phyloP scores from a whole-genome alignment of 495 filamentous ascomycete species.

The Lasiosphaeris hirsuta region DNA sequence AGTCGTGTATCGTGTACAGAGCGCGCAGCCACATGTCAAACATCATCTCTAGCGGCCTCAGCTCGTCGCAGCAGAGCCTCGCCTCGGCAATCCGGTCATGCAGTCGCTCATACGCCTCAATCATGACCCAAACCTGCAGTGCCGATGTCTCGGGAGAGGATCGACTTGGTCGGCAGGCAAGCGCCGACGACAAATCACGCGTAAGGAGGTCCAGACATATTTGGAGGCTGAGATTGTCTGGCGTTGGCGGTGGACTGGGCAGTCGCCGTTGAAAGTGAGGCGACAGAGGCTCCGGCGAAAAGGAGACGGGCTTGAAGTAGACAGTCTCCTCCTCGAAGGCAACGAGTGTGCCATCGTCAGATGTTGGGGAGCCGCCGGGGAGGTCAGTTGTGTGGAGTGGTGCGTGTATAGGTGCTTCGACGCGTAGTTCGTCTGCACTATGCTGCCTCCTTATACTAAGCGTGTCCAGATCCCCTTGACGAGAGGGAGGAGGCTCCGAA shows the following conservation, averaged over 20 bases:
- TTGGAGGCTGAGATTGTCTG: slow-evolving; percentile 35
- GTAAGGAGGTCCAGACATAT: slow-evolving; percentile 42
- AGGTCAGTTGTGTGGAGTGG: slow-evolving; percentile 1
- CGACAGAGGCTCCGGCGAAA: slow-evolving; percentile 28
- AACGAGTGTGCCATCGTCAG: slow-evolving; percentile 45
- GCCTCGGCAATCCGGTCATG: slow-evolving; percentile 33
- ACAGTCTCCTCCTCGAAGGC: slow-evolving; percentile 40
- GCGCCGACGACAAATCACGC: slow-evolving; percentile 38
- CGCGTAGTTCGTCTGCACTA: slow-evolving; percentile 12
- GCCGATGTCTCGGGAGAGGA: slow-evolving; percentile 43
- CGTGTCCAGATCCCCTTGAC: background rate
- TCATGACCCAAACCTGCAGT: slow-evolving; percentile 54
- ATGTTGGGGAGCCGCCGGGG: slow-evolving; percentile 28
- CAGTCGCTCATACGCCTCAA: slow-evolving; percentile 47
- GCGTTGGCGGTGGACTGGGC: slow-evolving; percentile 15
- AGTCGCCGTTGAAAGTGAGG: slow-evolving; percentile 7
- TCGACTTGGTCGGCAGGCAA: slow-evolving; percentile 21
- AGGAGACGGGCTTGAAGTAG: slow-evolving; percentile 38
- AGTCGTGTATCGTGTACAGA: slow-evolving; percentile 39
- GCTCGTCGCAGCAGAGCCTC: slow-evolving; percentile 18
- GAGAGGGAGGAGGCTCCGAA: slow-evolving; percentile 25
- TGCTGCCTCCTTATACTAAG: slow-evolving; percentile 10
- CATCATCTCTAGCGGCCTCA: slow-evolving; percentile 28
- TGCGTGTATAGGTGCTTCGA: slow-evolving; percentile 15
- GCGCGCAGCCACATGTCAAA: slow-evolving; percentile 45